Evolutionary conservation across 176 grass and related monocot genomes (phyloP), one percentile per base, ranked within the genome.

Genomic region (Carex parvula): DNA sequence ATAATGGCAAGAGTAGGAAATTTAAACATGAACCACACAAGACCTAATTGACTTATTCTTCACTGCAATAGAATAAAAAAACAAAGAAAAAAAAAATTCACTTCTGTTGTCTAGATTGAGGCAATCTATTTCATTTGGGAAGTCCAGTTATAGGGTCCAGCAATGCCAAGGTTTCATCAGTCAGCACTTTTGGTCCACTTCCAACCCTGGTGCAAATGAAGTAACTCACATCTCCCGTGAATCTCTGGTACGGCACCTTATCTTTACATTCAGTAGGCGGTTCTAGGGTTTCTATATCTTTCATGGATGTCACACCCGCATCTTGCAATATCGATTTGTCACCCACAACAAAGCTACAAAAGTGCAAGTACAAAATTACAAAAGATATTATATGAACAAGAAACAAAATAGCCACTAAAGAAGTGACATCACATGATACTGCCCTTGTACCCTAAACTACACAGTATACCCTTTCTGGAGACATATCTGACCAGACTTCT

Each of bases 281-380:
- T 60, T 88, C 84, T 30, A 98, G 88, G 72, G 86, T 87, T 58
- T 93, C 86, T 0, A 98, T 60, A 63, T 95, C 93, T 64, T 91
- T 80, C 52, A 93, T 55, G 13, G 92, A 95, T 67, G 88, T 87
- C 79, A 95, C 11, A 84, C 89, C 91, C 6, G 91, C 91, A 5
- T 88, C 88, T 13, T 85, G 63, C 65, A 98, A 68, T 81, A 95
- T 95, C 0, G 96, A 93, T 88, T 95, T 98, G 63, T 98, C 96
- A 1, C 96, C 96, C 69, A 95, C 79, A 79, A 95, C 81, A 86
- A 93, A 95, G 87, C 96, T 98, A 88, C 48, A 76, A 78, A 60
- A 55, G 13, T 78, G 54, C 14, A 0, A 56, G 18, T 35, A 78
- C 3, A 7, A 32, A 54, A 78, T 78, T 78, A 78, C 52, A 78